Conservation (phyloP, 768 basidiomycete species). For the Chalciporus piperatus region DNA sequence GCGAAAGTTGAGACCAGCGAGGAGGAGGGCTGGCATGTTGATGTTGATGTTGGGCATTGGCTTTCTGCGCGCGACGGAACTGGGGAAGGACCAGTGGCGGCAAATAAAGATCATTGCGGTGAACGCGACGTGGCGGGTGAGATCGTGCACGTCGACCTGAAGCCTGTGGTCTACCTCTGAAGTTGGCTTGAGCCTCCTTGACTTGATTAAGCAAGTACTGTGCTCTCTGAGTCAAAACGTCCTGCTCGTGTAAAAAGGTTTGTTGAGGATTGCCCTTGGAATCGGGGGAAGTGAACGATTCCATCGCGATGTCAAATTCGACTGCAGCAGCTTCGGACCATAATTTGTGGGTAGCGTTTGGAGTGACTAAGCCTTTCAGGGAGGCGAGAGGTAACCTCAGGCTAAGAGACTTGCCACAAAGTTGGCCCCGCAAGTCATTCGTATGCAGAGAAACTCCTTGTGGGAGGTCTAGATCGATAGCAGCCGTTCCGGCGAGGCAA, state of each 20-base stretch:
- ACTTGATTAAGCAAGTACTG: slow-evolving; percentile 46
- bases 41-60: slow-evolving; percentile 6
- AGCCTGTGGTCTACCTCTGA: not conserved
- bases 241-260: slow-evolving; percentile 69
- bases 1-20: slow-evolving; percentile 23
- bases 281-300: slow-evolving; percentile 65
- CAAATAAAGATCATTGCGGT: slow-evolving; percentile 52
- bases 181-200: slow-evolving; percentile 13
- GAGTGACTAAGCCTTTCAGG: slow-evolving; percentile 49
- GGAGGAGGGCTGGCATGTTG: slow-evolving; percentile 6
- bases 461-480: slow-evolving; percentile 53
- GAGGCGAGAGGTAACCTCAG: slow-evolving; percentile 52
- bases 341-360: slow-evolving; percentile 34
- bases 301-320: slow-evolving; percentile 54
- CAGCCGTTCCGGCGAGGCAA: slow-evolving; percentile 52
- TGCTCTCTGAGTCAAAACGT: slow-evolving; percentile 63
- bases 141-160: slow-evolving; percentile 1
- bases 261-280: slow-evolving; percentile 54
- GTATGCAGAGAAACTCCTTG: slow-evolving; percentile 61
- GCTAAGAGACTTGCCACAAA: slow-evolving; percentile 62
- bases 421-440: slow-evolving; percentile 73
- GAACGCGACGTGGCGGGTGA: slow-evolving; percentile 17
- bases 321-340: slow-evolving; percentile 71
- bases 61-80: slow-evolving; percentile 12
- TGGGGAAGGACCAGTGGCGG: slow-evolving; percentile 36